These are phyloP conservation scores for Ambrosia artemisiifolia DNA, from an alignment of 129 eudicot species.

Conservation along the genomic window DNA sequence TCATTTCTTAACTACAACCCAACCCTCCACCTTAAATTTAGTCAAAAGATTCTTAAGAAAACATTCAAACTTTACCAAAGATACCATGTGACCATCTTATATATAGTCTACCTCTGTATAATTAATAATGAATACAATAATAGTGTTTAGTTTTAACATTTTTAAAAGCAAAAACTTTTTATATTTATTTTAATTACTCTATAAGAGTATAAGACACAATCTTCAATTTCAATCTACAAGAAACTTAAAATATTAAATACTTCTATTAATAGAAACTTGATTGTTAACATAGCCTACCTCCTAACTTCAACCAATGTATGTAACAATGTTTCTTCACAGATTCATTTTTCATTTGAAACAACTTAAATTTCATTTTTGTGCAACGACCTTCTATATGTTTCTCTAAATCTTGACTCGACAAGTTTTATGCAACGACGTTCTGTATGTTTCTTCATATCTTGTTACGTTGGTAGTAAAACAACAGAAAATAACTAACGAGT, in stretches of 20 bases:
- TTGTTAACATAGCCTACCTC: no score
- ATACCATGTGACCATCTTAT: conserved; percentile 23
- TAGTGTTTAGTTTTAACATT: neutral
- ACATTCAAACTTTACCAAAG: conserved; percentile 24
- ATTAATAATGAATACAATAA: neutral
- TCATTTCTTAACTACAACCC: conserved; percentile 23
- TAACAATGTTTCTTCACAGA: neutral
- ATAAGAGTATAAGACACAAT: neutral
- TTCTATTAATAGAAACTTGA: no score
- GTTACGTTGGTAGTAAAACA: neutral
- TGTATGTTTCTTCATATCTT: neutral
- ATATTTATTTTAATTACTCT: neutral
- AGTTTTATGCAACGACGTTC: no score
- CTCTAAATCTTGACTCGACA: no score
- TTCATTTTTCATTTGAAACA: neutral
- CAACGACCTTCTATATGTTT: no score
- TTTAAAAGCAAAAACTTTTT: neutral
- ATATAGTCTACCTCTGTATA: neutral
- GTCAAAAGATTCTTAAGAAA: conserved; percentile 41
- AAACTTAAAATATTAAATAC: no score
- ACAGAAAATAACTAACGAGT: neutral
- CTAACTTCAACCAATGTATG: no score
- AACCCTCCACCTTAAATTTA: conserved; percentile 26
- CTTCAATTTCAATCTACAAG: no score
- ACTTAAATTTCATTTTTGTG: no score